phyloP scores from a whole-genome alignment of 257 asterid genomes.

The Linaria vulgaris region DNA sequence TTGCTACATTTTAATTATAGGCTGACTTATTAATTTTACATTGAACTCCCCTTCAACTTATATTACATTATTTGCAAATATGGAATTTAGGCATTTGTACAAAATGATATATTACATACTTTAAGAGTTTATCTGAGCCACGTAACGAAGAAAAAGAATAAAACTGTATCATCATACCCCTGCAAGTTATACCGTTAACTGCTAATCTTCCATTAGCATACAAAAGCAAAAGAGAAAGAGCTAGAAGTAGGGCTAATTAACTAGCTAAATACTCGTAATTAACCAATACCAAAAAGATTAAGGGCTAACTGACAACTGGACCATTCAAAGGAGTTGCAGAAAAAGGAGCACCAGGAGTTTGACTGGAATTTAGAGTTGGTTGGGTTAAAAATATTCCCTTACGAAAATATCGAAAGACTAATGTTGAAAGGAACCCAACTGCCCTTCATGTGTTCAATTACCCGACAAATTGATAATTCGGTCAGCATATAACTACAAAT shows the following conservation, averaged over 20 bases:
- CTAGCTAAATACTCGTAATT: too few relatives aligned
- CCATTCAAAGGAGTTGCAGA: conserved; percentile 17
- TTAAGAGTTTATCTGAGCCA: too few relatives aligned
- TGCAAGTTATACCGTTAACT: too few relatives aligned
- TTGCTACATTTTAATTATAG: too few relatives aligned
- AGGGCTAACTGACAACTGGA: conserved; percentile 27
- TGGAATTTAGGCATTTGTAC: too few relatives aligned
- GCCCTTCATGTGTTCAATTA: neutral
- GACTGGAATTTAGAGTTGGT: conserved; percentile 21
- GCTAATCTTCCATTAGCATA: neutral
- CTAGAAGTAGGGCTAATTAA: neutral
- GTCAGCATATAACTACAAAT: neutral
- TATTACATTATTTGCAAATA: too few relatives aligned
- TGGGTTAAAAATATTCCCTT: conserved; percentile 22
- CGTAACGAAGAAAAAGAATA: neutral
- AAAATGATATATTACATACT: too few relatives aligned
- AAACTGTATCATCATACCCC: neutral
- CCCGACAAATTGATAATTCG: conserved; percentile 4
- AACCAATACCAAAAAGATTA: neutral
- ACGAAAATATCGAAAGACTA: conserved; percentile 16
- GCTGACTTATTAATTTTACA: too few relatives aligned
- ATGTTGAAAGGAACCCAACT: conserved; percentile 10
- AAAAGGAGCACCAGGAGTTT: conserved; percentile 13
- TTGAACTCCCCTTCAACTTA: too few relatives aligned
- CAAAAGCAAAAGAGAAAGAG: neutral